Base-by-base conservation (phyloP, 2,329 filamentous ascomycete species). In the Dothiorella sarmentorum region DNA sequence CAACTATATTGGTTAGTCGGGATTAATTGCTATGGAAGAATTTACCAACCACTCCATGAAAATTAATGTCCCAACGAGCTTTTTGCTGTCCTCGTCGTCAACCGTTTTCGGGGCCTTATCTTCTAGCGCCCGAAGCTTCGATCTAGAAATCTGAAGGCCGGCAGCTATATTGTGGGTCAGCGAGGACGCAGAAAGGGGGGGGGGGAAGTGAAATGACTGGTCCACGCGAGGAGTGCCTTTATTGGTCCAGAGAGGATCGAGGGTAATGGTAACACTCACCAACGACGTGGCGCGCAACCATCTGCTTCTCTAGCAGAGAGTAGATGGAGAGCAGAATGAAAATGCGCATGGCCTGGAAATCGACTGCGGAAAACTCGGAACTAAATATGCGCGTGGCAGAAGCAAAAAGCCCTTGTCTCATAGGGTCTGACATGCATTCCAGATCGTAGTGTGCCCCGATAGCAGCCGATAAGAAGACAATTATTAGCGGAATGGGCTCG, bases 401-500 rank as follows among this genome's bases (percentile, higher is more conserved):
- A 7, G 69, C 69, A 52, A 72, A 73, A 0, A 73, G 62, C 3
- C 67, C 61, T 22, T 62, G 65, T 22, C 70, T 64, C 22, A 70
- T 67, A 2, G 62, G 61, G 44, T 72, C 69, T 1, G 71, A 65
- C 43, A 71, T 71, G 45, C 65, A 69, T 1, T 73, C 69, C 56
- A 68, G 62, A 20, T 73, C 71, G 47, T 73, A 74, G 52, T 73
- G 68, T 6, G 67, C 67, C 13, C 72, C 72, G 67, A 73, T 69
- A 6, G 71, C 69, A 27, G 71, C 69, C 4, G 73, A 60, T 1
- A 67, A 71, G 24, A 73, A 71, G 51, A 71, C 71, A 49, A 73
- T 68, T 0, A 70, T 69, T 7, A 73, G 61, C 5, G 69, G 68
- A 65, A 72, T 69, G 7, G 67, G 52, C 43, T 73, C 69, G 0